phyloP scores from a whole-genome alignment of 192 early-diverging fungal genomes.

The Haplosporangium gracile region DNA sequence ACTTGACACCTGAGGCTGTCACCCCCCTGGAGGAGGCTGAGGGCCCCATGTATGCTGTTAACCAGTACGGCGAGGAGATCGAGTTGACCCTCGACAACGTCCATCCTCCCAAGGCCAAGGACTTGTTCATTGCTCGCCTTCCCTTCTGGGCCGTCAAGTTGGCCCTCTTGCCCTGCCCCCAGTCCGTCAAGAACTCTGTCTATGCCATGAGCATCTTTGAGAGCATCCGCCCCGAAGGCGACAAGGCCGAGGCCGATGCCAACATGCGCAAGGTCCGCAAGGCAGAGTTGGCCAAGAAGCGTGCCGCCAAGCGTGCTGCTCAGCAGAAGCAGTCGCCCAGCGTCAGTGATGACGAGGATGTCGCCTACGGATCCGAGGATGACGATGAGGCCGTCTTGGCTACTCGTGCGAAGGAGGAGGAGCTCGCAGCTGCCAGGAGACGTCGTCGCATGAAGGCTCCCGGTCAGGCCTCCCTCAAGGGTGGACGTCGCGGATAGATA shows the following conservation, averaged over 20 bases:
- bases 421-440: conserved; percentile 53
- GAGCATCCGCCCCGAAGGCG: conserved; percentile 43
- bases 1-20: conserved; percentile 48
- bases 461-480: conserved; percentile 53
- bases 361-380: conserved; percentile 11
- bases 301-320: conserved; percentile 43
- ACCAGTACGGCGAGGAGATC: conserved; percentile 57
- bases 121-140: conserved; percentile 34
- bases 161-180: conserved; percentile 18
- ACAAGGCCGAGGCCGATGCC: conserved; percentile 33
- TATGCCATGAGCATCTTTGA: conserved; percentile 35
- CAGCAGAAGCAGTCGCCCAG: conserved; percentile 36
- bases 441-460: conserved; percentile 55
- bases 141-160: conserved; percentile 46
- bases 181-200: conserved; percentile 32
- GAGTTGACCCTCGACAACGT: conserved; percentile 52
- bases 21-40: conserved; percentile 44
- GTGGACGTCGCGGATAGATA: conserved; percentile 47
- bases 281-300: conserved; percentile 47
- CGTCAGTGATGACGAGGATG: conserved; percentile 39
- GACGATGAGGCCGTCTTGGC: conserved; percentile 36
- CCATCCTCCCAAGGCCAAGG: conserved; percentile 31
- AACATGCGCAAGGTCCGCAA: conserved; percentile 27
- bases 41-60: conserved; percentile 52
- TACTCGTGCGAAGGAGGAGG: conserved; percentile 49